Evolutionary conservation across 495 filamentous ascomycete species (phyloP).

Genomic region (Penicillium taxi): DNA sequence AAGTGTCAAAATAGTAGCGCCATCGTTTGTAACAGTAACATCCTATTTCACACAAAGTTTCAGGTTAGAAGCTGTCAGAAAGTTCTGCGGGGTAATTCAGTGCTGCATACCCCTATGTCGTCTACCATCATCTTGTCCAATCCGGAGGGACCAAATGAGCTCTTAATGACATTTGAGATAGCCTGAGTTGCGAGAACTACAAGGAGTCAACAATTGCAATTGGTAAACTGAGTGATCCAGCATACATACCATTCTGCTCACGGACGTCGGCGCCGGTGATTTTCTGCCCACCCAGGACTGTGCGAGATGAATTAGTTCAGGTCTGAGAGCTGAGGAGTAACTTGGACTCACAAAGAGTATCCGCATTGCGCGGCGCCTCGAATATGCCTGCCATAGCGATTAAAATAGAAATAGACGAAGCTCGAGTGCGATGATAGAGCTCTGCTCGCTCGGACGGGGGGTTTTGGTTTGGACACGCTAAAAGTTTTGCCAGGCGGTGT

Average conservation of each 20-base stretch:
- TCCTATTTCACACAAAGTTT: conserved; percentile 48
- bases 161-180: conserved; percentile 98
- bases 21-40: conserved; percentile 98
- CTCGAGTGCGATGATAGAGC: conserved; percentile 28
- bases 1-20: conserved; percentile 89
- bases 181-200: conserved; percentile 89
- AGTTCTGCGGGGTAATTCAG: conserved; percentile 23
- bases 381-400: conserved; percentile 76
- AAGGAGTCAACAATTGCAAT: conserved; percentile 4
- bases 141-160: conserved; percentile 93
- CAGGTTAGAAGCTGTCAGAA: conserved; percentile 19
- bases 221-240: background rate
- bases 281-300: conserved; percentile 87
- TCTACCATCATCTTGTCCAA: conserved; percentile 99
- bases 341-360: conserved; percentile 64
- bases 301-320: conserved; percentile 27
- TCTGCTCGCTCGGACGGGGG: conserved; percentile 23
- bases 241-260: conserved; percentile 78
- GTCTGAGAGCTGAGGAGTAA: background rate
- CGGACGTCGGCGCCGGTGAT: conserved; percentile 91
- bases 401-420: conserved; percentile 17
- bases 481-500: conserved; percentile 46
- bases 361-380: conserved; percentile 76
- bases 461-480: conserved; percentile 30
- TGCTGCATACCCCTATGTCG: conserved; percentile 76